phyloP scores from a whole-genome alignment of 805 yeast species.

The Hanseniaspora singularis region DNA sequence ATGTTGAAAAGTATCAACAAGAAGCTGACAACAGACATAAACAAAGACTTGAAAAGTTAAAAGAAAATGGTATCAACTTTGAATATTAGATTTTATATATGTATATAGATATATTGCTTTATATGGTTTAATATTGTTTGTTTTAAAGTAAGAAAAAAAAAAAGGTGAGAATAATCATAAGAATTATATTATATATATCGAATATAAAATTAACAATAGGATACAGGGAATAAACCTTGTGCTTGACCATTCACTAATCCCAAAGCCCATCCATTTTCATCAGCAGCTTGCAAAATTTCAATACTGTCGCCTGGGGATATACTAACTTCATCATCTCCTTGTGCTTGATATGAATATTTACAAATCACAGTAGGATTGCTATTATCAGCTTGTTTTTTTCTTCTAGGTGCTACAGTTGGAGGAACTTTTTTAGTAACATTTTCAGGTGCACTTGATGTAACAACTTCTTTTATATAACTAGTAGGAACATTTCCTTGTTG shows the following conservation, averaged over 20 bases:
- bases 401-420: constrained; percentile 63
- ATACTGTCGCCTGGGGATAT: constrained; percentile 65
- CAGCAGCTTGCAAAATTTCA: constrained; percentile 53
- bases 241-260: constrained; percentile 57
- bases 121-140: no score
- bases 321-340: constrained; percentile 67
- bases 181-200: no score
- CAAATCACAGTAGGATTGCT: constrained; percentile 51
- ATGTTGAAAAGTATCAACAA: constrained; percentile 23
- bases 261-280: constrained; percentile 88
- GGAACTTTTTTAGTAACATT: constrained; percentile 53
- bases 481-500: constrained; percentile 75
- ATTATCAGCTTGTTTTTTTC: constrained; percentile 28
- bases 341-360: constrained; percentile 62
- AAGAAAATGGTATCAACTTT: constrained; percentile 31
- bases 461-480: constrained; percentile 54
- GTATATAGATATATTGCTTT: not conserved
- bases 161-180: not conserved
- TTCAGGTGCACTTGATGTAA: constrained; percentile 17
- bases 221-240: constrained; percentile 66
- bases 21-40: constrained; percentile 27
- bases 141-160: no score
- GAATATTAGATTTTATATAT: constrained; percentile 18
- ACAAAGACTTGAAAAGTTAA: constrained; percentile 27
- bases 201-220: constrained; percentile 40